Evolutionary conservation across 345 rosid species (phyloP), one percentile per base, ranked within the genome.

Genomic region (Sisymbrium altissimum): DNA sequence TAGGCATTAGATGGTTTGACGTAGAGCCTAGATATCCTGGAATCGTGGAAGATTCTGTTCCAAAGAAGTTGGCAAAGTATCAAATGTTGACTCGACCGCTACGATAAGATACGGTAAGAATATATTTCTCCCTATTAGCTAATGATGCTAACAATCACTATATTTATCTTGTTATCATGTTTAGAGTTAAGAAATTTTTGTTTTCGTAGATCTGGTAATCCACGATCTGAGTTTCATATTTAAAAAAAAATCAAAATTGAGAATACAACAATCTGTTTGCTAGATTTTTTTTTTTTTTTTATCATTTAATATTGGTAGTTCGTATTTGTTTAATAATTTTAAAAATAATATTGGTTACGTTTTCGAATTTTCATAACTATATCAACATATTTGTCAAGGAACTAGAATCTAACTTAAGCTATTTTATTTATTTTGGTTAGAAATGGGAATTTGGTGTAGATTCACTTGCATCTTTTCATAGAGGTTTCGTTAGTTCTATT

Each of bases 51-150:
- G 64, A 69, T 76, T 76, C 70, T 69, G 18, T 69, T 43, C 65
- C 23, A 18, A 53, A 61, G 43, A 76, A 68, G 72, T 66, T 57
- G 72, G 79, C 60, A 69, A 76, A 69, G 75, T 62, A 76, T 62
- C 75, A 54, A 45, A 75, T 17, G 39, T 62, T 69, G 79, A 76
- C 75, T 69, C 67, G 4, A 33, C 50, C 58, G 57, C 72, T 45
- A 27, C 19, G 66, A 30, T 40, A 23, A 56, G 54, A 67, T 50
- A 50, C 57, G 74, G 79, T 68, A 60, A 35, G 40, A 18, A 23
- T 60, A 39, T 49, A 32, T 40, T 49, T 68, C 60, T 74, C 57
- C 73, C 46, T 67, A n/a, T 38, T 57, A 48, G 53, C 66, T 57
- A 27, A 57, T 66, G 23, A 33, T 57, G 8, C 4, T 58, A 10